Evolutionary conservation across 768 basidiomycete genomes (phyloP).

Genomic region (Neoboletus brunneissimus): DNA sequence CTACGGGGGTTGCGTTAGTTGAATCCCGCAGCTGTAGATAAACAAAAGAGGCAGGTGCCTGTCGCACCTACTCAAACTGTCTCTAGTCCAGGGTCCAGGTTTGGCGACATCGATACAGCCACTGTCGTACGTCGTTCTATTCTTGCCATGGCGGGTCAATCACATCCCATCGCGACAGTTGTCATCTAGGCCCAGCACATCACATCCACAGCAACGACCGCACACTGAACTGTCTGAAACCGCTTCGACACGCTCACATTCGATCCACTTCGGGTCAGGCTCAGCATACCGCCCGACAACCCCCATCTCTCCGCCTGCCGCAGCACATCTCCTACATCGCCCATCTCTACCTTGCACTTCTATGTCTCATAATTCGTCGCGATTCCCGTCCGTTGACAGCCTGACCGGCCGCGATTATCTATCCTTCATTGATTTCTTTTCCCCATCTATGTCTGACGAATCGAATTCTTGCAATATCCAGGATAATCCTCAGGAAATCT

Average conservation of each 20-base stretch:
- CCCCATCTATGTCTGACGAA: constrained; percentile 26
- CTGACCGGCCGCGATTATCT: constrained; percentile 35
- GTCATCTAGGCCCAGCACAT: constrained; percentile 22
- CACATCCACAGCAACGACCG: constrained; percentile 1
- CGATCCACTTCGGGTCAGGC: constrained; percentile 33
- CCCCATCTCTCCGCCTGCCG: constrained; percentile 42
- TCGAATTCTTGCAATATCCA: constrained; percentile 2
- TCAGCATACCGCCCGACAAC: constrained; percentile 32
- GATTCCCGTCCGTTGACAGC: constrained; percentile 18
- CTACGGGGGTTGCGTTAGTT: not conserved
- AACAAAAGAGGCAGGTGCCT: constrained; percentile 13
- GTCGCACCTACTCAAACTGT: constrained; percentile 1
- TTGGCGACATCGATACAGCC: constrained; percentile 24
- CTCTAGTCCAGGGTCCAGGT: constrained; percentile 13
- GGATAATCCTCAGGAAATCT: not conserved
- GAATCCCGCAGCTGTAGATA: constrained; percentile 13
- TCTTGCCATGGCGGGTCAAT: constrained; percentile 1
- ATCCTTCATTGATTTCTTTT: constrained; percentile 49
- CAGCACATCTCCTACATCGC: constrained; percentile 28
- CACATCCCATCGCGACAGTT: constrained; percentile 19
- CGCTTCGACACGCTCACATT: constrained; percentile 23
- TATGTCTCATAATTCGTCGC: constrained; percentile 21
- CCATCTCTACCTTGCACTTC: constrained; percentile 18
- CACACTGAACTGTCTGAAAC: constrained; percentile 1
- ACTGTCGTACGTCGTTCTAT: constrained; percentile 13